These are phyloP conservation scores for Fragaria iinumae DNA, from an alignment of 306 rosid species.

Conservation along the genomic window DNA sequence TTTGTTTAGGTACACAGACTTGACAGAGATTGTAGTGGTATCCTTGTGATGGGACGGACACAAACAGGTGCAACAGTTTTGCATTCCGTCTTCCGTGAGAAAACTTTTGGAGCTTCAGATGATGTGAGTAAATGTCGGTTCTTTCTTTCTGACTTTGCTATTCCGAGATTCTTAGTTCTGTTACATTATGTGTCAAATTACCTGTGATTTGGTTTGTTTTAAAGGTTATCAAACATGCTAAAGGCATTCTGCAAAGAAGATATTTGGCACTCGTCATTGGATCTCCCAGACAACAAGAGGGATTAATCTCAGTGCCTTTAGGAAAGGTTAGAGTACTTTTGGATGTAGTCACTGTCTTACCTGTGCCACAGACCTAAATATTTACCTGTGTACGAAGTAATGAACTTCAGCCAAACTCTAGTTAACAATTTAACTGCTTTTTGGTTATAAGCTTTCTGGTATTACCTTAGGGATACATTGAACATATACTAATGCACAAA, in stretches of 20 bases:
- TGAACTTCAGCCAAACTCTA: not conserved
- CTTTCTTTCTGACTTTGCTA: slow-evolving; percentile 10
- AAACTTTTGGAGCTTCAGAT: slow-evolving; percentile 64
- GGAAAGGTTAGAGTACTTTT: slow-evolving; percentile 63
- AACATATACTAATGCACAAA: not conserved
- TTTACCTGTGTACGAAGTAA: not conserved
- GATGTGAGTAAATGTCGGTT: slow-evolving; percentile 40
- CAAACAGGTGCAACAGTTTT: slow-evolving; percentile 64
- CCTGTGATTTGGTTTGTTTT: slow-evolving; percentile 14
- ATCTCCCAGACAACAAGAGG: slow-evolving; percentile 66
- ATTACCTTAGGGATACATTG: not conserved
- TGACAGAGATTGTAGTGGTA: slow-evolving; percentile 83
- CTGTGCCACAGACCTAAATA: not conserved
- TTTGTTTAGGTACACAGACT: slow-evolving; percentile 74
- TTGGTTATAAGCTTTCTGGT: not conserved
- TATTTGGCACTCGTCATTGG: slow-evolving; percentile 94
- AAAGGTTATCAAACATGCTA: slow-evolving; percentile 38
- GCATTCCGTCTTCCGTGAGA: slow-evolving; percentile 84
- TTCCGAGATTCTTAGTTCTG: slow-evolving; percentile 1
- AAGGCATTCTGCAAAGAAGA: slow-evolving; percentile 59
- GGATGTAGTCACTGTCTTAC: not conserved
- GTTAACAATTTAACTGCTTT: not conserved
- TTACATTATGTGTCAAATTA: not conserved
- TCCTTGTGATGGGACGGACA: slow-evolving; percentile 91
- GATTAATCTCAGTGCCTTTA: slow-evolving; percentile 67